phyloP scores from a whole-genome alignment of 108 stramenopile genomes.

The Pseudonitzschia pungens region DNA sequence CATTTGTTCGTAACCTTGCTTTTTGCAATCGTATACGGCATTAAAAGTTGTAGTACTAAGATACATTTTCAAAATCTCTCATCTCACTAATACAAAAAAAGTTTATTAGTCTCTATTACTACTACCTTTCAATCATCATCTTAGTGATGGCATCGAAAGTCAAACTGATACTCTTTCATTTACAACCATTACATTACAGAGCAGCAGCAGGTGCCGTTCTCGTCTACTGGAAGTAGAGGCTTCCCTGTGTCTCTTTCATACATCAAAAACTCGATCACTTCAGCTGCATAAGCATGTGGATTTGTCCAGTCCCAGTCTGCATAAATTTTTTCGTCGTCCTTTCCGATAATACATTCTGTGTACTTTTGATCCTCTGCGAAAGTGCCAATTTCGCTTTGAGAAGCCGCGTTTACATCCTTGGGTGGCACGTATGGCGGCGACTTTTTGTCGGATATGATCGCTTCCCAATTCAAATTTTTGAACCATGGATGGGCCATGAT shows the following conservation, averaged over 20 bases:
- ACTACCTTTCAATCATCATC: background rate
- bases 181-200: constrained; percentile 38
- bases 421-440: constrained; percentile 85
- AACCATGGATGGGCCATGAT: constrained; percentile 96
- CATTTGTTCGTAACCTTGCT: no score
- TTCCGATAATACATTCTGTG: constrained; percentile 63
- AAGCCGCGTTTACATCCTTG: constrained; percentile 92
- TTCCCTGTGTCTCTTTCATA: constrained; percentile 82
- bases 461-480: constrained; percentile 79
- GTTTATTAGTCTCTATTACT: background rate
- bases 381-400: constrained; percentile 84
- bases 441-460: constrained; percentile 66
- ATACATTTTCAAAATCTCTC: no score
- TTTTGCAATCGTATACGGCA: no score
- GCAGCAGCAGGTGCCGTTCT: constrained; percentile 62
- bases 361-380: constrained; percentile 78
- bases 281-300: constrained; percentile 70
- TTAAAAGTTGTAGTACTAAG: no score
- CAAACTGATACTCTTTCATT: background rate
- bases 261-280: constrained; percentile 87
- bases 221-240: constrained; percentile 67
- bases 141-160: background rate
- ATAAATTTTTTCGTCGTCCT: constrained; percentile 71
- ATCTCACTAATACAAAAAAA: no score
- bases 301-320: constrained; percentile 87